phyloP scores from a whole-genome alignment of 1,284 basidiomycete species.

The Vanrija humicola region DNA sequence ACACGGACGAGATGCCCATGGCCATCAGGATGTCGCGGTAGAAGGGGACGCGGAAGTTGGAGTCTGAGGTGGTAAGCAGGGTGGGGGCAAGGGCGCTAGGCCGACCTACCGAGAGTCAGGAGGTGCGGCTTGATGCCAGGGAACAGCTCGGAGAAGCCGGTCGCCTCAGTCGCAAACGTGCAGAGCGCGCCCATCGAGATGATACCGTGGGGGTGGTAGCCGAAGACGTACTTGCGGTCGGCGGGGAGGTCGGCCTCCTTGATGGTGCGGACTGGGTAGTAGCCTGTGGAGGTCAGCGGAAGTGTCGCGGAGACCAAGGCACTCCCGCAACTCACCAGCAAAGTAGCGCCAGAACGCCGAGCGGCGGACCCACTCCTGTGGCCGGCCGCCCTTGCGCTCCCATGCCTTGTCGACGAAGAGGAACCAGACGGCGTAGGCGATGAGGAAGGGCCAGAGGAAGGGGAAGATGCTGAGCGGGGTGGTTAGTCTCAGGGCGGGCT shows the following conservation, averaged over 20 bases:
- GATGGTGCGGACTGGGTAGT: slow-evolving; percentile 23
- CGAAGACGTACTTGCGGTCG: slow-evolving; percentile 91
- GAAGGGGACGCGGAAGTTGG: slow-evolving; percentile 88
- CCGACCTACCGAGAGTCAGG: slow-evolving; percentile 63
- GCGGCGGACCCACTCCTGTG: slow-evolving; percentile 69
- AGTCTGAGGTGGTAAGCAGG: slow-evolving; percentile 36
- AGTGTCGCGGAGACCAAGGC: background rate
- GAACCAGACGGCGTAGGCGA: slow-evolving; percentile 76
- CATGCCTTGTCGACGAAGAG: slow-evolving; percentile 68
- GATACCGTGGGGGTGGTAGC: slow-evolving; percentile 94
- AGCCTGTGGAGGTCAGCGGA: too few species aligned
- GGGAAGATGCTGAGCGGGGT: slow-evolving; percentile 68
- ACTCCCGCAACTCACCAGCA: slow-evolving; percentile 10
- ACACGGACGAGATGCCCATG: slow-evolving; percentile 87
- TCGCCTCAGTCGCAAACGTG: slow-evolving; percentile 91
- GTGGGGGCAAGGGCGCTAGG: background rate
- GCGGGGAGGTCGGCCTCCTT: slow-evolving; percentile 81
- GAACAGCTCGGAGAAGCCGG: slow-evolving; percentile 81
- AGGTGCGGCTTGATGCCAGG: slow-evolving; percentile 91
- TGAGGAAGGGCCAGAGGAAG: slow-evolving; percentile 76
- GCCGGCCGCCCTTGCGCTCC: slow-evolving; percentile 66
- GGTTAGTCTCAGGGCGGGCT: too few species aligned
- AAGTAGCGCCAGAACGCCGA: slow-evolving; percentile 63
- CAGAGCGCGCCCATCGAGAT: slow-evolving; percentile 62
- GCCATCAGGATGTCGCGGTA: slow-evolving; percentile 86